A percentile compares a stretch with the other conserved stretches of the same genome.
Evolutionary conservation across 2,329 filamentous ascomycete genomes (phyloP).

Genomic region (Penicillium sp.): DNA sequence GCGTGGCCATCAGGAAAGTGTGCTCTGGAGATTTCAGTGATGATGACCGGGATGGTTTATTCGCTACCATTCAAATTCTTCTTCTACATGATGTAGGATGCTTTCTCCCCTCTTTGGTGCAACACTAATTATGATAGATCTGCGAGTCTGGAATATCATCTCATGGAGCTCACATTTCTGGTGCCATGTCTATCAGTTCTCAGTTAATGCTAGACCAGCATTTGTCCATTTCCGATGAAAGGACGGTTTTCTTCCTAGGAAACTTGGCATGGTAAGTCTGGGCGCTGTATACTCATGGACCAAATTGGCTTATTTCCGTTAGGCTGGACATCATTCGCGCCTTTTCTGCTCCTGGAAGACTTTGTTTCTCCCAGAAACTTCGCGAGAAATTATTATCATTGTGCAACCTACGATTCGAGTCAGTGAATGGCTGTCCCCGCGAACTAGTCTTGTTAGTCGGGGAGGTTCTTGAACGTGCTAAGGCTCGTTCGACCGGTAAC

Average conservation of each 20-base stretch:
- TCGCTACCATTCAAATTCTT: slow-evolving; percentile 33
- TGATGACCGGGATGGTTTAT: slow-evolving; percentile 29
- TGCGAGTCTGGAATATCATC: slow-evolving; percentile 32
- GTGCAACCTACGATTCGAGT: slow-evolving; percentile 27
- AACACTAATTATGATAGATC: slow-evolving; percentile 21
- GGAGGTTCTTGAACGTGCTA: slow-evolving; percentile 27
- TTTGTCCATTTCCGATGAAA: slow-evolving; percentile 23
- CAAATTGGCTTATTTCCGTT: background rate
- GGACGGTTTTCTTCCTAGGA: slow-evolving; percentile 32
- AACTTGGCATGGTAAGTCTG: slow-evolving; percentile 29
- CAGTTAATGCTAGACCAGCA: slow-evolving; percentile 24
- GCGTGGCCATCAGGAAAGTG: slow-evolving; percentile 24
- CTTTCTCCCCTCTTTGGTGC: background rate
- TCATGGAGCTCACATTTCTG: slow-evolving; percentile 34
- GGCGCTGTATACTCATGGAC: too few relatives aligned
- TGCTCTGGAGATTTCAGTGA: slow-evolving; percentile 24
- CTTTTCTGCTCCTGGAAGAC: slow-evolving; percentile 25
- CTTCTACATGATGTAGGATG: slow-evolving; percentile 32
- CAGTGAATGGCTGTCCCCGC: slow-evolving; percentile 32
- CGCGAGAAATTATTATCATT: slow-evolving; percentile 26
- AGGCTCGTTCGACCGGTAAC: slow-evolving; percentile 22
- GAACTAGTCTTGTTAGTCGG: slow-evolving; percentile 33
- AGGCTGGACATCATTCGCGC: slow-evolving; percentile 36
- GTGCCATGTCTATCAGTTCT: slow-evolving; percentile 34
- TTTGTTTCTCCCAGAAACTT: slow-evolving; percentile 31